Evolutionary conservation across 768 basidiomycete species (phyloP).

Genomic region (Mycena chlorophos): DNA sequence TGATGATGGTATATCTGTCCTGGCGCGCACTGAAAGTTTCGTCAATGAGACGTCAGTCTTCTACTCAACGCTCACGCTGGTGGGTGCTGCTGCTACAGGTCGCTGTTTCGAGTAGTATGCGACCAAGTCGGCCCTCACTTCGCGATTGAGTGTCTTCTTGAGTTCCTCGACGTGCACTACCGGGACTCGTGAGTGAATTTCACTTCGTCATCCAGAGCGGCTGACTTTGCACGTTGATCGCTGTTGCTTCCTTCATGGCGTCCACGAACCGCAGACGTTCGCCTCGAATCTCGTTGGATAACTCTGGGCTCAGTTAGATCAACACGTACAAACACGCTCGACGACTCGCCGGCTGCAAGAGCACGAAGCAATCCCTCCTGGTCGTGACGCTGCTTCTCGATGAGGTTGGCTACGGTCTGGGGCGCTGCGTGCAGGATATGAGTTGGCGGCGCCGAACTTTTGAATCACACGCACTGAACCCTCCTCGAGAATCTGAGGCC

Average conservation of each 20-base stretch:
- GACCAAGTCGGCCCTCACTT: constrained; percentile 73
- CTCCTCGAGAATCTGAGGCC: constrained; percentile 20
- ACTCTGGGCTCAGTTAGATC: constrained; percentile 46
- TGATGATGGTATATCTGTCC: not conserved
- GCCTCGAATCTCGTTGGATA: constrained; percentile 82
- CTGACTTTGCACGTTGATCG: constrained; percentile 80
- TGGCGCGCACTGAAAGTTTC: not conserved
- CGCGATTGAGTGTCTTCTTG: constrained; percentile 74
- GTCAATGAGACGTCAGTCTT: not conserved
- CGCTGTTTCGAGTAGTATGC: constrained; percentile 72
- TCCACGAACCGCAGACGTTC: constrained; percentile 86
- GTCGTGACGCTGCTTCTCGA: constrained; percentile 70
- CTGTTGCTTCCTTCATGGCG: constrained; percentile 93
- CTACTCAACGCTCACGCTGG: not conserved
- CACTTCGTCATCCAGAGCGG: not conserved
- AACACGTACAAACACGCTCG: not conserved
- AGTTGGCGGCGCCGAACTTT: constrained; percentile 10
- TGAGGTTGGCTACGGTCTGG: constrained; percentile 57
- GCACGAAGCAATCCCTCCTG: constrained; percentile 70
- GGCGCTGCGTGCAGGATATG: constrained; percentile 40
- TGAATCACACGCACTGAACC: constrained; percentile 19
- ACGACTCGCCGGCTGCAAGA: constrained; percentile 57
- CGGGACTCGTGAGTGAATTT: constrained; percentile 10
- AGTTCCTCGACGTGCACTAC: constrained; percentile 85
- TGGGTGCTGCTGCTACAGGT: constrained; percentile 24